Conservation (phyloP, 352 stramenopile genomes). For the Pilasporangium apinafurcum region DNA sequence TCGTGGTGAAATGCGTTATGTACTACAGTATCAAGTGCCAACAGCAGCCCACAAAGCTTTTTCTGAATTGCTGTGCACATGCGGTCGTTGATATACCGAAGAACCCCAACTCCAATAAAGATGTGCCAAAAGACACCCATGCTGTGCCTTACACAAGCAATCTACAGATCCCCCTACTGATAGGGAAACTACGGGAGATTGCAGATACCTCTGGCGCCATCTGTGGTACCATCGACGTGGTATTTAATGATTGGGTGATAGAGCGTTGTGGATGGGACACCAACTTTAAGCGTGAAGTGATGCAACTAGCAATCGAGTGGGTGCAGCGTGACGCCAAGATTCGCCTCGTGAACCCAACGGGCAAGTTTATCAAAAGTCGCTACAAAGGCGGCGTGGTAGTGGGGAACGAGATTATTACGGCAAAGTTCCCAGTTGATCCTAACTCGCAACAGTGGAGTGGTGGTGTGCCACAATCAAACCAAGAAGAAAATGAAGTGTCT, state of each 20-base stretch:
- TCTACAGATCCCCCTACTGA: constrained; percentile 66
- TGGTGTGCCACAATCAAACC: constrained; percentile 3
- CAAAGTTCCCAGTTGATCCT: constrained; percentile 62
- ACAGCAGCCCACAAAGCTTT: constrained; percentile 63
- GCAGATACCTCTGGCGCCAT: constrained; percentile 31
- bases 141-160: constrained; percentile 65
- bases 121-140: constrained; percentile 53
- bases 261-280: constrained; percentile 64
- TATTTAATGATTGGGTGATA: constrained; percentile 77
- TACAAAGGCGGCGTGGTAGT: constrained; percentile 73
- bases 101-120: constrained; percentile 61
- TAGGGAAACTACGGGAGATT: constrained; percentile 50
- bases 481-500: not conserved
- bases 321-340: constrained; percentile 61
- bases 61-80: constrained; percentile 76
- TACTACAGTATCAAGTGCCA: constrained; percentile 47
- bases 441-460: not conserved
- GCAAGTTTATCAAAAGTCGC: constrained; percentile 80
- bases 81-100: constrained; percentile 62
- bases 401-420: constrained; percentile 62
- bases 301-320: constrained; percentile 77
- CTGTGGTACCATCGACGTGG: constrained; percentile 59
- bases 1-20: constrained; percentile 74
- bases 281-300: constrained; percentile 77
- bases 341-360: constrained; percentile 21